Evolutionary conservation across 169 alveolate species (phyloP).

Genomic region (Plasmodium fragile): DNA sequence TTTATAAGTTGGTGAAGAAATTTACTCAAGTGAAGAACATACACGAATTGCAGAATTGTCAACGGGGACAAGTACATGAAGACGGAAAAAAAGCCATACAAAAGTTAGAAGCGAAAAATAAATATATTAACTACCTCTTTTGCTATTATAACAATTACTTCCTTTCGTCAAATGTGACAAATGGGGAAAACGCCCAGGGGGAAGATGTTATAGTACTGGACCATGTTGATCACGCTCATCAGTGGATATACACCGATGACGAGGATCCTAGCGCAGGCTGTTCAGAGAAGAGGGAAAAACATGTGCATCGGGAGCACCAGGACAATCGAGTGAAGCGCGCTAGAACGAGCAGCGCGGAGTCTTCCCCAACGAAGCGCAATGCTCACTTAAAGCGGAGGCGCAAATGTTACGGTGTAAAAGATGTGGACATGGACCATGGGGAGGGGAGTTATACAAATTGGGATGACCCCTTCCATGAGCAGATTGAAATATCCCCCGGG

Average conservation of each 20-base stretch:
- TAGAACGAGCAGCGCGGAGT: background rate
- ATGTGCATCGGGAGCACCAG: background rate
- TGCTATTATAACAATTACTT: constrained; percentile 29
- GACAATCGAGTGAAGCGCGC: background rate
- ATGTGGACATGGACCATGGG: background rate
- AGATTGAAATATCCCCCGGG: background rate
- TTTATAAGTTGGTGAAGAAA: constrained; percentile 20
- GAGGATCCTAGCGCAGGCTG: background rate
- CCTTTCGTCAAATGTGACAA: background rate
- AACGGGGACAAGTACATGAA: background rate
- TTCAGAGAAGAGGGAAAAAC: background rate
- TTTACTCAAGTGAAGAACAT: background rate
- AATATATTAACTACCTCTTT: constrained; percentile 29
- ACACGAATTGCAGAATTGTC: background rate
- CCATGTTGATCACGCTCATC: background rate
- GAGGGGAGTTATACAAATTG: background rate
- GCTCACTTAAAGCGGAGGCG: background rate
- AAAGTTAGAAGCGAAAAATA: background rate
- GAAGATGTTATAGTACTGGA: constrained; percentile 1
- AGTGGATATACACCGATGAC: constrained; percentile 30
- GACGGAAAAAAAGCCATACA: background rate
- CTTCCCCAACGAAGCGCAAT: background rate
- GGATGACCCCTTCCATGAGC: background rate
- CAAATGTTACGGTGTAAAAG: background rate
- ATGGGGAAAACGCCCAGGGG: background rate